These are phyloP conservation scores for Chromera velia DNA, from an alignment of 73 alveolate species.

Conservation along the genomic window DNA sequence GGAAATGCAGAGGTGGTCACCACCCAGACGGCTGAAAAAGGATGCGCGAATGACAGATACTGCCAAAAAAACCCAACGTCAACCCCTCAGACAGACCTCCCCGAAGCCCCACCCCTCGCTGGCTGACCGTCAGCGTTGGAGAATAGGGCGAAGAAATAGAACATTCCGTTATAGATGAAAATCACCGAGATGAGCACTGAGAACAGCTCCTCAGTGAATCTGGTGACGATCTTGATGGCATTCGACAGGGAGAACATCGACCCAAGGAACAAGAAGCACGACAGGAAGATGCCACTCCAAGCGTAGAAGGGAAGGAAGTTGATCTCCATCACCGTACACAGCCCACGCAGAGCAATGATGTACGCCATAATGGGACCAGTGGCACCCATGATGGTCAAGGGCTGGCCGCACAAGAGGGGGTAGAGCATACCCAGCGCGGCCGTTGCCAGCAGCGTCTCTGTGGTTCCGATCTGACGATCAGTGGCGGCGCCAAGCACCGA, in stretches of 20 bases:
- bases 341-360: background rate
- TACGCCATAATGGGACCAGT: background rate
- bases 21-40: too few relatives aligned
- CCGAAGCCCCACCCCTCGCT: too few relatives aligned
- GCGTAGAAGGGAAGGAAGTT: background rate
- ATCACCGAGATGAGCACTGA: background rate
- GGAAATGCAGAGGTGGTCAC: too few relatives aligned
- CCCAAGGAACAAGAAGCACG: background rate
- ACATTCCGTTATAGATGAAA: background rate
- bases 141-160: background rate
- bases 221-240: background rate
- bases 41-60: too few relatives aligned
- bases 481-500: background rate
- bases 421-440: background rate
- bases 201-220: background rate
- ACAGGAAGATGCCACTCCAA: background rate
- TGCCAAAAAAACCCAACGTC: too few relatives aligned
- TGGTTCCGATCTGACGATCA: background rate
- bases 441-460: background rate
- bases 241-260: background rate
- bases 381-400: background rate
- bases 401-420: background rate
- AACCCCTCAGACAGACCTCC: too few relatives aligned
- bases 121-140: background rate
- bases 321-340: background rate